Conservation (phyloP, 768 basidiomycete genomes). For the Rhodotorula graminis region DNA sequence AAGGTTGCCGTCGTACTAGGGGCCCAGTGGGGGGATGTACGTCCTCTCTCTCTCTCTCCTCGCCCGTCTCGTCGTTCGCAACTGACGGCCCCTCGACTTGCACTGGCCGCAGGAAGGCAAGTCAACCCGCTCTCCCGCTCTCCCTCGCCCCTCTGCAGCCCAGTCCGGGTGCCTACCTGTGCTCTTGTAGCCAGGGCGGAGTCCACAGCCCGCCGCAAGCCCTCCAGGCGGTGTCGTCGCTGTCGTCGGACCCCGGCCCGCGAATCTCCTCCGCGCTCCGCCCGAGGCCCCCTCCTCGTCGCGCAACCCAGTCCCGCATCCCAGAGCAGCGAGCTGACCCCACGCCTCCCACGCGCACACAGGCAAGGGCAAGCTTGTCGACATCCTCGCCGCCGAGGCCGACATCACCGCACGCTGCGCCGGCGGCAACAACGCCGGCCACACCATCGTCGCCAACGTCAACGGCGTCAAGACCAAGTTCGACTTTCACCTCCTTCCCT, state of each 20-base stretch:
- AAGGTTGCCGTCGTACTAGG: conserved; percentile 72
- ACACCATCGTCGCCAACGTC: conserved; percentile 82
- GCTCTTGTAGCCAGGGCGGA: rapidly evolving
- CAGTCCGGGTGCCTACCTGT: too few species aligned
- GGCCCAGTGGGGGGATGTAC: conserved; percentile 88
- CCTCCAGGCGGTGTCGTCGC: too few species aligned
- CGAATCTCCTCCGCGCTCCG: too few species aligned
- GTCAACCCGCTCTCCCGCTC: background rate
- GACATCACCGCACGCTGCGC: conserved; percentile 95
- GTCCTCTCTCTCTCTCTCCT: conserved; percentile 52
- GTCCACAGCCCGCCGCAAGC: too few species aligned
- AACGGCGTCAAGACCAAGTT: conserved; percentile 71
- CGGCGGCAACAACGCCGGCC: conserved; percentile 97
- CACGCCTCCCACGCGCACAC: background rate
- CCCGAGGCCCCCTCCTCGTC: too few species aligned
- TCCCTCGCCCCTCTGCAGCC: too few species aligned
- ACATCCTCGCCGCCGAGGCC: conserved; percentile 80
- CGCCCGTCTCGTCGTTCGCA: background rate
- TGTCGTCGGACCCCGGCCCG: too few species aligned
- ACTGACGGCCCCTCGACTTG: background rate
- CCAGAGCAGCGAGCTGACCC: background rate
- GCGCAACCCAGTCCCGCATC: too few species aligned
- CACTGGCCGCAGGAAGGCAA: conserved; percentile 4
- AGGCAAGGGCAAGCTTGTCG: conserved; percentile 77
- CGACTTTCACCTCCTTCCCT: conserved; percentile 92